Evolutionary conservation across 192 early-diverging fungal genomes (phyloP).

Genomic region (Mortierella claussenii): DNA sequence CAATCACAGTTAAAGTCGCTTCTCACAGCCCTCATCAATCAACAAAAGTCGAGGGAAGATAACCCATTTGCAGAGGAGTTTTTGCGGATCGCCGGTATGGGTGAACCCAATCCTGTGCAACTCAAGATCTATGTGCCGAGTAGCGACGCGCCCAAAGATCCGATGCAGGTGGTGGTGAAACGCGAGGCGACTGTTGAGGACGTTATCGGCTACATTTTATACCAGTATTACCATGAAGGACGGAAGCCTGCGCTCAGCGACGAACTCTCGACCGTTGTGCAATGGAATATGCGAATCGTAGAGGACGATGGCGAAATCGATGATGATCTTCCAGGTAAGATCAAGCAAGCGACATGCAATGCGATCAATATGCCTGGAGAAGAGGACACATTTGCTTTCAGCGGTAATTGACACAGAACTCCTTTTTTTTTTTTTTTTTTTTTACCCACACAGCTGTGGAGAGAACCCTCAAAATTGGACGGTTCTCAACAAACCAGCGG

Average conservation of each 20-base stretch:
- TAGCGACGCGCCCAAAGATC: constrained; percentile 54
- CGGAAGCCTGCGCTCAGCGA: constrained; percentile 69
- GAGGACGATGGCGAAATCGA: constrained; percentile 97
- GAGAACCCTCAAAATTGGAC: constrained; percentile 83
- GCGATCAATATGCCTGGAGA: too few species aligned
- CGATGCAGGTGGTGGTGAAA: constrained; percentile 77
- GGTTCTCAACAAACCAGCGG: constrained; percentile 67
- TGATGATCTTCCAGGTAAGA: constrained; percentile 91
- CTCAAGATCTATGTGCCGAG: constrained; percentile 75
- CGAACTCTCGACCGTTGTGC: constrained; percentile 71
- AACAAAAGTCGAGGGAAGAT: constrained; percentile 64
- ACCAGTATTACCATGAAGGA: constrained; percentile 85
- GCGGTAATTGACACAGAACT: neutral
- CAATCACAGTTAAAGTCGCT: constrained; percentile 60
- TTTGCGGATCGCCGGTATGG: constrained; percentile 68
- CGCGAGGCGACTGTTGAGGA: constrained; percentile 89
- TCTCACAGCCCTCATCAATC: constrained; percentile 69
- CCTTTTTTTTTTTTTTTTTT: neutral
- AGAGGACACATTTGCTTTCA: neutral
- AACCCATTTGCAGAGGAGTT: constrained; percentile 81
- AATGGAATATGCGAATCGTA: constrained; percentile 93
- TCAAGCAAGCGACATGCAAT: neutral
- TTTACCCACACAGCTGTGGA: constrained; percentile 93
- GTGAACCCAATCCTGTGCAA: constrained; percentile 65
- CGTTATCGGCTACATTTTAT: constrained; percentile 92